Evolutionary conservation across 257 asterid species (phyloP).

Genomic region (Fraxinus americana): DNA sequence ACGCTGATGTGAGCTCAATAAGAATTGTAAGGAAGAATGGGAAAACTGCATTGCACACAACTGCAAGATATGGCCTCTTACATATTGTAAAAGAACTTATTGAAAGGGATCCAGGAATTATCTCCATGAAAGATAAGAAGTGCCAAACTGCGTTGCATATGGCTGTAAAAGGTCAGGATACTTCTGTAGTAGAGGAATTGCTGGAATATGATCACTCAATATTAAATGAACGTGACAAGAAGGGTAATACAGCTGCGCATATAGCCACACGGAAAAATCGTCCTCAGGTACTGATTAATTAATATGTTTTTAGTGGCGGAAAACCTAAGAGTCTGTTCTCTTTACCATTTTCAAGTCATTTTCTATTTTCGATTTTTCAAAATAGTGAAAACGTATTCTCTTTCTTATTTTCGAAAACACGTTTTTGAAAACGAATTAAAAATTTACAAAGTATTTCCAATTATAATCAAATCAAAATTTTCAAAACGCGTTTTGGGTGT

Average conservation of each 20-base stretch:
- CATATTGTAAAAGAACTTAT: conserved; percentile 74
- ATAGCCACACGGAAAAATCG: conserved; percentile 92
- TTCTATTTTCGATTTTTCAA: no score
- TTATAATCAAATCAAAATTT: no score
- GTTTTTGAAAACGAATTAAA: no score
- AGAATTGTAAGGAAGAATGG: conserved; percentile 88
- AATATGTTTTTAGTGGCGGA: neutral
- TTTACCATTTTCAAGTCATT: no score
- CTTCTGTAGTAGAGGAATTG: conserved; percentile 72
- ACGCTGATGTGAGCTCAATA: conserved; percentile 63
- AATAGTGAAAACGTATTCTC: no score
- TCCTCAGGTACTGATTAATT: conserved; percentile 54
- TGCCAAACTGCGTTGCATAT: conserved; percentile 98
- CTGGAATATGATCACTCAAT: conserved; percentile 74
- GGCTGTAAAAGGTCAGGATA: conserved; percentile 96
- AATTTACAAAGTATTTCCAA: no score
- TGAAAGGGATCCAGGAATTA: conserved; percentile 69
- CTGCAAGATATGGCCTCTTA: conserved; percentile 81
- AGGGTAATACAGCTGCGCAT: conserved; percentile 92
- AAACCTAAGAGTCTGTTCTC: no score
- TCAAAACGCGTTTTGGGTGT: no score
- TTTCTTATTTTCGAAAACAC: no score
- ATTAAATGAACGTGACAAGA: conserved; percentile 84
- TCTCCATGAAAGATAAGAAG: conserved; percentile 83
- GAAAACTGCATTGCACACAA: conserved; percentile 84